Evolutionary conservation across 768 basidiomycete species (phyloP), one percentile per base, ranked within the genome.

Genomic region (Neoboletus subvelutipes): DNA sequence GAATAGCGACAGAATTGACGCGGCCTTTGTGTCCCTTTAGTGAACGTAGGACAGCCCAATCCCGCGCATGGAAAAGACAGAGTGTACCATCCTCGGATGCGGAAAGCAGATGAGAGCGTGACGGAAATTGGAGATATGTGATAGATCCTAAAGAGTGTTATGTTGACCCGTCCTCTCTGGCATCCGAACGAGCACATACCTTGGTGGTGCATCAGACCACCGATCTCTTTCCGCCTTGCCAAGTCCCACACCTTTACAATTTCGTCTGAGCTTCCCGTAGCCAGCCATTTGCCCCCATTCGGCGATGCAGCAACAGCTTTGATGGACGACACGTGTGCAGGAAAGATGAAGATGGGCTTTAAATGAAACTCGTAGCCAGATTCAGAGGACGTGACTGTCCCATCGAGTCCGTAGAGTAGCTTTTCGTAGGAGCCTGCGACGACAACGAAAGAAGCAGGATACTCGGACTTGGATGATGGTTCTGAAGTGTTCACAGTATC

Each of bases 171-270:
- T 20, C 22, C 24, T 26, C 45, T 41, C 18, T 34, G 18, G 33
- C 17, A 20, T 18, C 20, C 20, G 17, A 50, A 45, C 42, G 43
- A 22, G 47, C 50, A 72, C 73, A 22, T 62, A 95, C 95, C 96
- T 79, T 93, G 83, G 69, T 98, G 96, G 55, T 97, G 94, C 84
- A 94, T 91, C 51, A 99, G 75, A 45, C 90, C 92, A 33, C 97
- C 97, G 50, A 99, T 83, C 72, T 99, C 96, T 75, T 97, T 97
- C 71, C 87, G 78, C 67, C 94, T 77, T 52, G 87, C 81, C 57
- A 99, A 72, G 76, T 98, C 94, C 97, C 97, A 99, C 10, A 99
- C 87, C 71, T 98, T 98, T 64, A 98, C 76, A 48, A 95, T 90
- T 71, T 98, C 97, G 68, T 99, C 97, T n/a, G 90, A 83, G 61